Conservation (phyloP, 2,329 filamentous ascomycete species). For the Claviceps spartinae region DNA sequence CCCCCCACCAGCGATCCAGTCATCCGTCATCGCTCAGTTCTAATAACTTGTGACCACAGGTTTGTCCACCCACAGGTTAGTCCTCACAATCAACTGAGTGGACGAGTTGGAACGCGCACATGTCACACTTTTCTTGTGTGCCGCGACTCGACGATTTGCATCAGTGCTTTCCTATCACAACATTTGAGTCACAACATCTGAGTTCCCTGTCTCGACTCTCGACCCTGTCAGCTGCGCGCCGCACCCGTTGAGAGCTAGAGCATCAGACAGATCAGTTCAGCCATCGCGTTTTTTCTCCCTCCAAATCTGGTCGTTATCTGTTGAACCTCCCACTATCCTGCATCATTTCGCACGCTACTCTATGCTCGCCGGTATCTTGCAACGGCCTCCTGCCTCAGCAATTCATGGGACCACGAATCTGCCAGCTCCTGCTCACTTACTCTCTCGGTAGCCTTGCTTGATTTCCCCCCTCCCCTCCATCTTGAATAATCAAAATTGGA, state of each 20-base stretch:
- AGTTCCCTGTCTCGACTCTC: conserved; percentile 4
- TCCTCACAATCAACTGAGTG: neutral
- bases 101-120: conserved; percentile 2
- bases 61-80: neutral
- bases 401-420: neutral
- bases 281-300: neutral
- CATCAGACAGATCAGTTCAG: neutral
- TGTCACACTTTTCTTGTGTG: conserved; percentile 4
- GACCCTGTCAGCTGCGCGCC: conserved; percentile 5
- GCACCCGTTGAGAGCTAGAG: neutral
- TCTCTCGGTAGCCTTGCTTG: neutral
- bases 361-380: neutral
- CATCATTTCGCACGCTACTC: neutral
- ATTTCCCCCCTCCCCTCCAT: neutral
- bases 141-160: conserved; percentile 1
- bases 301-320: conserved; percentile 1
- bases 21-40: conserved; percentile 3
- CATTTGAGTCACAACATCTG: neutral
- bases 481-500: neutral
- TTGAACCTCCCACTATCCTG: conserved; percentile 1
- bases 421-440: conserved; percentile 1
- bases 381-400: neutral
- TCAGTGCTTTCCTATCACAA: conserved; percentile 1
- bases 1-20: conserved; percentile 2
- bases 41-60: neutral